Percentiles rank a stretch among this genome's conserved stretches.
phyloP scores from a whole-genome alignment of 2,329 filamentous ascomycete genomes.

The Paecilomyces fulvus region DNA sequence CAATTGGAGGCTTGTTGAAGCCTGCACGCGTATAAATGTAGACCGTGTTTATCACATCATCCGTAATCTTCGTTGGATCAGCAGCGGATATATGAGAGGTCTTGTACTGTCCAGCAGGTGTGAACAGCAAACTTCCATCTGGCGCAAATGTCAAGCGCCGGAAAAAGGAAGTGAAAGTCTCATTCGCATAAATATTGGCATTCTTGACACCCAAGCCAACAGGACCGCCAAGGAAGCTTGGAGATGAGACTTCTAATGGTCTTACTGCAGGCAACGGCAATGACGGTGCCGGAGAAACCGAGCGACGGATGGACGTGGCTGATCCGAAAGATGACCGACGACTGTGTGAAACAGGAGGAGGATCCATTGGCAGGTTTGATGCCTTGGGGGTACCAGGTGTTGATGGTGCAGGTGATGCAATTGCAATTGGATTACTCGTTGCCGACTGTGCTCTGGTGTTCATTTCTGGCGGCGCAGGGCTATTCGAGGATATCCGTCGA shows the following conservation, averaged over 20 bases:
- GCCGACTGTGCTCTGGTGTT: conserved; percentile 23
- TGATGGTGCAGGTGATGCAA: conserved; percentile 79
- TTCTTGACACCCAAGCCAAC: conserved; percentile 62
- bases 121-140: conserved; percentile 87
- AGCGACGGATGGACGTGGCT: conserved; percentile 68
- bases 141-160: conserved; percentile 87
- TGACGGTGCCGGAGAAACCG: conserved; percentile 85
- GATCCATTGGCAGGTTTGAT: conserved; percentile 88
- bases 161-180: conserved; percentile 96
- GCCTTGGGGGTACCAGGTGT: conserved; percentile 91
- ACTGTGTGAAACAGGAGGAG: conserved; percentile 83
- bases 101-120: conserved; percentile 92
- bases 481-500: conserved; percentile 80
- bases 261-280: conserved; percentile 92
- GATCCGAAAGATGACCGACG: conserved; percentile 87
- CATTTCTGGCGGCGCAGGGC: conserved; percentile 82
- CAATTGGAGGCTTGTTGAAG: conserved; percentile 91
- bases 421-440: conserved; percentile 38
- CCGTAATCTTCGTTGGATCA: conserved; percentile 62
- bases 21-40: conserved; percentile 96
- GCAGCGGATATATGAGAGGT: conserved; percentile 60
- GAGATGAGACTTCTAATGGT: conserved; percentile 81
- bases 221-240: conserved; percentile 47
- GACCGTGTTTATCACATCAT: conserved; percentile 91
- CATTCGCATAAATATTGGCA: conserved; percentile 86